Evolutionary conservation across 345 rosid genomes (phyloP).

Genomic region (Salix brachista): DNA sequence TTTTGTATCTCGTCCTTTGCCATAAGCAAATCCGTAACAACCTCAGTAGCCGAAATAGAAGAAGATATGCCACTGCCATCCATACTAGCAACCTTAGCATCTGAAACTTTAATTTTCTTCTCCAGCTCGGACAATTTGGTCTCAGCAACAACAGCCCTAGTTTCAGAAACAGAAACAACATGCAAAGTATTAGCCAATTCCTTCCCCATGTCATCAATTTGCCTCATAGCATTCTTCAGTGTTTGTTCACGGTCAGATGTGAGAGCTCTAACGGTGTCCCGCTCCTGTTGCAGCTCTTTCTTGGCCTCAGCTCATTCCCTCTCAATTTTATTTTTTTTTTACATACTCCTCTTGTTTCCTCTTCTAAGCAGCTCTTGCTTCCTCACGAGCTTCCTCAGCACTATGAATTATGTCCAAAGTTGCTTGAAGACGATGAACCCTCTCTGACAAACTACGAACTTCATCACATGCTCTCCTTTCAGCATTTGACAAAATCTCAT

Average conservation of each 20-base stretch:
- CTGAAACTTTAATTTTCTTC: constrained; percentile 50
- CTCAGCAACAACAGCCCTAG: constrained; percentile 87
- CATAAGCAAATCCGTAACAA: too few species aligned
- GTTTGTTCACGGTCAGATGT: constrained; percentile 63
- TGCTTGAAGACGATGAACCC: constrained; percentile 85
- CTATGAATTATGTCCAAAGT: constrained; percentile 82
- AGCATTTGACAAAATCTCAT: constrained; percentile 72
- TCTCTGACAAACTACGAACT: constrained; percentile 75
- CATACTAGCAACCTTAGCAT: constrained; percentile 85
- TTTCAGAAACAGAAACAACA: constrained; percentile 75
- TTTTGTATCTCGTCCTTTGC: too few species aligned
- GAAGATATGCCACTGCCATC: too few species aligned
- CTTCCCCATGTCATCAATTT: constrained; percentile 81
- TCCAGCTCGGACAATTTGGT: constrained; percentile 70
- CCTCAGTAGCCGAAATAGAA: too few species aligned
- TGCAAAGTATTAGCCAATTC: constrained; percentile 67
- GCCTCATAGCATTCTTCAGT: constrained; percentile 67
- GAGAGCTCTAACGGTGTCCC: constrained; percentile 57
- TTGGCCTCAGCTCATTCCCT: constrained; percentile 95
- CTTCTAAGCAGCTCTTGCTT: constrained; percentile 75
- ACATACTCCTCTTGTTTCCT: constrained; percentile 74
- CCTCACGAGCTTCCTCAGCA: constrained; percentile 88
- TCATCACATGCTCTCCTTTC: constrained; percentile 87
- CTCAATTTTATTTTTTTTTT: constrained; percentile 65
- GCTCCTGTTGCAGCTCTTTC: constrained; percentile 79